phyloP scores from a whole-genome alignment of 192 early-diverging fungal genomes.

The Obelidium mucronatum region DNA sequence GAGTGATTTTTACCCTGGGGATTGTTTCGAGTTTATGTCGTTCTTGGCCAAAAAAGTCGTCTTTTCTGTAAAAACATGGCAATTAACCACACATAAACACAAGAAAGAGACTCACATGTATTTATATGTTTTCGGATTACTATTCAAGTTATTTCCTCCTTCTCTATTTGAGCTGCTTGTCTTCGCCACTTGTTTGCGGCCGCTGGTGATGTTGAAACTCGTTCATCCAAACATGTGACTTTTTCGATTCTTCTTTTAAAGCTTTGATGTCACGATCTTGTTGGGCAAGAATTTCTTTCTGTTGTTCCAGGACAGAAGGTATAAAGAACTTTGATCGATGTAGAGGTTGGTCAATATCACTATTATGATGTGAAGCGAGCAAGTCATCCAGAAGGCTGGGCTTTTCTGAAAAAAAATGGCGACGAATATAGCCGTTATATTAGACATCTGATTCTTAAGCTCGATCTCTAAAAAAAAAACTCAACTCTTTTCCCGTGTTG shows the following conservation, averaged over 20 bases:
- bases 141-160: background rate
- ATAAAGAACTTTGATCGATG: slow-evolving; percentile 20
- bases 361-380: slow-evolving; percentile 5
- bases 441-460: background rate
- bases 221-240: background rate
- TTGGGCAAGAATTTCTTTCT: slow-evolving; percentile 24
- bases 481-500: slow-evolving; percentile 14
- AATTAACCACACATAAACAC: no score
- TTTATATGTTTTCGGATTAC: background rate
- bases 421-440: no score
- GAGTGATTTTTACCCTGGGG: no score
- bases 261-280: slow-evolving; percentile 31
- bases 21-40: slow-evolving; percentile 1
- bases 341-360: background rate
- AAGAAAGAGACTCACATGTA: background rate
- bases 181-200: background rate
- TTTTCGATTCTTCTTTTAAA: background rate
- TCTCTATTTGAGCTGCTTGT: background rate
- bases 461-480: background rate
- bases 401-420: background rate
- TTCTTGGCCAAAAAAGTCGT: slow-evolving; percentile 11
- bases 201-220: background rate
- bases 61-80: no score
- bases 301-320: slow-evolving; percentile 26
- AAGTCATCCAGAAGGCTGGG: slow-evolving; percentile 21